A percentile compares a stretch with the other conserved stretches of the same genome.
Conservation (phyloP, 2,329 filamentous ascomycete species). For the Clonostachys sp. region DNA sequence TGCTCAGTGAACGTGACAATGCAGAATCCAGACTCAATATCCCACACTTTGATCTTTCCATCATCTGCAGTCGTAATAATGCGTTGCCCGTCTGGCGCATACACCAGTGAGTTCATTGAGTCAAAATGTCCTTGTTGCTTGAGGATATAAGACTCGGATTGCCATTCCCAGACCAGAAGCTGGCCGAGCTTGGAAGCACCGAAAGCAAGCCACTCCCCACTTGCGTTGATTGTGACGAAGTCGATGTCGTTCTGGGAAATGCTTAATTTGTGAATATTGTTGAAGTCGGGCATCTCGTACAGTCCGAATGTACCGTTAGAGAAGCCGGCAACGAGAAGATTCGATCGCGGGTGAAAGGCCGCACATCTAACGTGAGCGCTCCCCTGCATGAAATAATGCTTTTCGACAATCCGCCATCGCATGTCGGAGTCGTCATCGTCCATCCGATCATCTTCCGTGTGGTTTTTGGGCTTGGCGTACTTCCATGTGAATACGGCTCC, state of each 20-base stretch:
- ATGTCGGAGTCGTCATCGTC: constrained; percentile 60
- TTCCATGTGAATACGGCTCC: constrained; percentile 95
- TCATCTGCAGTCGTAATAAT: constrained; percentile 95
- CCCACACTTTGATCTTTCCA: constrained; percentile 98
- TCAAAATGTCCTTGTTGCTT: constrained; percentile 98
- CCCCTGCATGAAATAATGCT: constrained; percentile 91
- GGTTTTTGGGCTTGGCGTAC: constrained; percentile 62
- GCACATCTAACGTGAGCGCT: constrained; percentile 84
- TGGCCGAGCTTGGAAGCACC: constrained; percentile 93
- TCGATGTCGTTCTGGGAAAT: constrained; percentile 98
- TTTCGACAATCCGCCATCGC: constrained; percentile 87
- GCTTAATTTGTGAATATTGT: constrained; percentile 85
- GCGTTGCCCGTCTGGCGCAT: constrained; percentile 88
- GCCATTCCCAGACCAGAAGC: constrained; percentile 98
- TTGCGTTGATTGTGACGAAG: constrained; percentile 88
- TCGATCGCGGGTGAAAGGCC: constrained; percentile 81
- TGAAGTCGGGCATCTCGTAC: constrained; percentile 95
- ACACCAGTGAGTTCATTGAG: constrained; percentile 87
- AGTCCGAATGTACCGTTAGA: constrained; percentile 91
- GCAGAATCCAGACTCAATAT: constrained; percentile 93
- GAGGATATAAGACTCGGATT: constrained; percentile 96
- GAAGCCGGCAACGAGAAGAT: constrained; percentile 94
- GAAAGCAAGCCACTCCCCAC: constrained; percentile 95
- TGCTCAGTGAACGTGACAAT: constrained; percentile 98
- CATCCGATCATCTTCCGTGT: constrained; percentile 39